A percentile compares a stretch with the other conserved stretches of the same genome.
These are phyloP conservation scores for Musa itinerans DNA, from an alignment of 176 grass and related monocot genomes.

Conservation along the genomic window DNA sequence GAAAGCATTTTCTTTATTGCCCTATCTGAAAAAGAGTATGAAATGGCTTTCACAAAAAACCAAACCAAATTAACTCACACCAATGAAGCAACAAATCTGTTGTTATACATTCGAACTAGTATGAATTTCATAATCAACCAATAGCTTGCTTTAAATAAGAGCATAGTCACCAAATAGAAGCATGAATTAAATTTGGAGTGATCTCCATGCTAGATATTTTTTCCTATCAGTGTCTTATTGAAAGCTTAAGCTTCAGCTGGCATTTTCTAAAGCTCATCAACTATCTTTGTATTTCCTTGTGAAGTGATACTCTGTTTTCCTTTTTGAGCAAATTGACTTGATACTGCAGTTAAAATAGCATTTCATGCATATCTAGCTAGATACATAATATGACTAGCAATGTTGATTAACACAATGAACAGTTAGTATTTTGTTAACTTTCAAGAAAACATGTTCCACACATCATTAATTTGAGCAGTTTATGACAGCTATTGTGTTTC, in stretches of 20 bases:
- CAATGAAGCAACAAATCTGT: too few species aligned
- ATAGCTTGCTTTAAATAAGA: neutral
- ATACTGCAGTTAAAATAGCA: neutral
- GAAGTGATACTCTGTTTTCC: too few species aligned
- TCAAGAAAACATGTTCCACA: neutral
- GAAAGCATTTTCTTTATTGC: conserved; percentile 96
- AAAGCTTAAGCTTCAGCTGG: neutral
- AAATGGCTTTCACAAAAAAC: neutral
- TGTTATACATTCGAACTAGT: neutral
- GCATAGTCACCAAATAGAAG: neutral
- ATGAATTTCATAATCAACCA: neutral
- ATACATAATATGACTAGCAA: neutral
- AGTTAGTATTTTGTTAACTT: neutral
- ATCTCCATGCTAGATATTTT: neutral
- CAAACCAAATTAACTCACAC: neutral
- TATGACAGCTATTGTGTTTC: neutral
- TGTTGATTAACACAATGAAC: neutral
- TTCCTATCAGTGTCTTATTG: neutral
- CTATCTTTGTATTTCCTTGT: too few species aligned
- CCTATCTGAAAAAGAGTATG: conserved; percentile 48
- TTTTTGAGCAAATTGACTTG: neutral
- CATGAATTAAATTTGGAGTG: neutral
- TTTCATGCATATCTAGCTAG: neutral
- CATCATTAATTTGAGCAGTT: neutral
- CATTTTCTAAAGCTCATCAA: neutral